phyloP scores from a whole-genome alignment of 129 eudicot genomes.

The Lonicera japonica region DNA sequence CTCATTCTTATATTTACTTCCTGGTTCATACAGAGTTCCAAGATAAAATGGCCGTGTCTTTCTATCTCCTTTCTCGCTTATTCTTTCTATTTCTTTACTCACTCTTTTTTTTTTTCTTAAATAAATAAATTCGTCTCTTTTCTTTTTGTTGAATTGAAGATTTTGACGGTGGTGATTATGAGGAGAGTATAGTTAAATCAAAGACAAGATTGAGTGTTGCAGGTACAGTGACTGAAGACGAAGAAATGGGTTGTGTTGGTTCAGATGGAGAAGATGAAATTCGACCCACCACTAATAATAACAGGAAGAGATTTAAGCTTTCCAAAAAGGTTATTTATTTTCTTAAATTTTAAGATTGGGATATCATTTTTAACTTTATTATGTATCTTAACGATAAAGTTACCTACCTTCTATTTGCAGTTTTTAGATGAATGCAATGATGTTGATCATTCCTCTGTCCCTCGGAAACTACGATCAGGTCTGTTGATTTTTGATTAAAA shows the following conservation, averaged over 20 bases:
- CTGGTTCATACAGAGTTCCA: conserved; percentile 5
- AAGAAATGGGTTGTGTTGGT: conserved; percentile 25
- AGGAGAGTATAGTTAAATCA: not conserved
- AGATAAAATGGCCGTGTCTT: conserved; percentile 8
- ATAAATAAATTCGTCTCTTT: too few species aligned
- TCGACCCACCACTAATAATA: conserved; percentile 10
- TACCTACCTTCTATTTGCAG: conserved; percentile 22
- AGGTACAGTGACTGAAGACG: conserved; percentile 2
- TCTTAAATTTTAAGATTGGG: conserved; percentile 2
- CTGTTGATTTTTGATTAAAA: not conserved
- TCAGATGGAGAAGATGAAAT: conserved; percentile 35
- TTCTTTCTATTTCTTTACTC: not conserved
- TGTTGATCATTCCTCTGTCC: conserved; percentile 39
- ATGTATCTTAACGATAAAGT: too few species aligned
- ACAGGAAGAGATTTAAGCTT: conserved; percentile 38
- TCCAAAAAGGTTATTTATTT: conserved; percentile 39
- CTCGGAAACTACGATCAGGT: conserved; percentile 74
- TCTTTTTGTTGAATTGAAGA: conserved; percentile 19
- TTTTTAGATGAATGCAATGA: conserved; percentile 26
- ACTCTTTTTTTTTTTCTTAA: not conserved
- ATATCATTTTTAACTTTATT: too few species aligned
- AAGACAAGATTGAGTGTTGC: conserved; percentile 27
- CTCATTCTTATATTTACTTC: not conserved
- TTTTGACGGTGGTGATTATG: not conserved
- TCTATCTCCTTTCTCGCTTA: conserved; percentile 8